Evolutionary conservation across 2,329 filamentous ascomycete genomes (phyloP).

Genomic region (Cladophialophora carrionii): DNA sequence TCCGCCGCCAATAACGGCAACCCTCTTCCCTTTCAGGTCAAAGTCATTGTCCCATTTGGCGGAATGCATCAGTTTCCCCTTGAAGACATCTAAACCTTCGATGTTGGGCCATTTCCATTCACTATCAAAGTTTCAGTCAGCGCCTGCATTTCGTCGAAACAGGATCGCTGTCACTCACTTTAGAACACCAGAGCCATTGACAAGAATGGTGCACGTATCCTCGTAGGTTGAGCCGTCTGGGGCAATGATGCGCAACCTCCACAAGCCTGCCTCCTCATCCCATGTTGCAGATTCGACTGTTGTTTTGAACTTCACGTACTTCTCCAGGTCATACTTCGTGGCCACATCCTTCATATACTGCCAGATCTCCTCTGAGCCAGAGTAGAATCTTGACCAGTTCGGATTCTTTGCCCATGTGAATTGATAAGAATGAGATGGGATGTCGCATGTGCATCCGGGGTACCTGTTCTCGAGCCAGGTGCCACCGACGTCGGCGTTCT

Average conservation of each 20-base stretch:
- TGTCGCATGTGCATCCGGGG: conserved; percentile 41
- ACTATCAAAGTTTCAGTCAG: conserved; percentile 12
- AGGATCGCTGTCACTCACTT: conserved; percentile 37
- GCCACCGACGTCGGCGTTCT: conserved; percentile 41
- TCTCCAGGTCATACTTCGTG: conserved; percentile 37
- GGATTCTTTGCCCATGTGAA: conserved; percentile 54
- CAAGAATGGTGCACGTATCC: conserved; percentile 42
- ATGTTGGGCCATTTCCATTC: conserved; percentile 59
- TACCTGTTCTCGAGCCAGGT: conserved; percentile 43
- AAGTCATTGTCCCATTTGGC: conserved; percentile 60
- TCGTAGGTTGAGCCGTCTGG: conserved; percentile 27
- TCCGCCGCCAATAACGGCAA: conserved; percentile 60
- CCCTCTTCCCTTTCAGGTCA: conserved; percentile 53
- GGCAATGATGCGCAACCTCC: conserved; percentile 20
- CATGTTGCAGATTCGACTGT: conserved; percentile 35
- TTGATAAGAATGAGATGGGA: conserved; percentile 59
- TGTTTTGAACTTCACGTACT: conserved; percentile 39
- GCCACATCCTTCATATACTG: conserved; percentile 41
- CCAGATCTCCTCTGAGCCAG: conserved; percentile 39
- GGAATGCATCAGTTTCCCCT: conserved; percentile 59
- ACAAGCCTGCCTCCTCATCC: conserved; percentile 32
- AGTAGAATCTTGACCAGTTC: conserved; percentile 39
- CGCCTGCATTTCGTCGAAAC: neutral
- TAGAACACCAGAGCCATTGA: conserved; percentile 48
- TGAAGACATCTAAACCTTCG: conserved; percentile 56